Conservation (phyloP, 2,329 filamentous ascomycete species). For the Trichoderma gracile region DNA sequence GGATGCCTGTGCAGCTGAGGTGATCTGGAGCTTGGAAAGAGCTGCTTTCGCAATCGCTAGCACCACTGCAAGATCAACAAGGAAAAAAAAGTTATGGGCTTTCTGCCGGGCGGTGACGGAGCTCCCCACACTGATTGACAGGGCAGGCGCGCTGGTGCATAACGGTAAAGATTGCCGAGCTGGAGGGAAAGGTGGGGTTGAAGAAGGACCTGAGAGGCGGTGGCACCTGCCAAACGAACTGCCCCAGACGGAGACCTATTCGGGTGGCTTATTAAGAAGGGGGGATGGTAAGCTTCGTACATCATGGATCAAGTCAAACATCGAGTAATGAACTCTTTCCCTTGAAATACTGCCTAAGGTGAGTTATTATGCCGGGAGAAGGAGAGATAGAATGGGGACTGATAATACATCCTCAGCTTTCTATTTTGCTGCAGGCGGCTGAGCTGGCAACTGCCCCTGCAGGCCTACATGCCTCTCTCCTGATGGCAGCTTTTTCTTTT, state of each 20-base stretch:
- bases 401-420: not conserved
- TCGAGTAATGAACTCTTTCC: too few species aligned
- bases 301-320: too few species aligned
- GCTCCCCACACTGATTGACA: conserved; percentile 4
- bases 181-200: conserved; percentile 9
- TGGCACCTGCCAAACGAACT: conserved; percentile 12
- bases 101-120: conserved; percentile 16
- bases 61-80: too few species aligned
- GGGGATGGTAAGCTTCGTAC: not conserved
- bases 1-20: not conserved
- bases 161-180: conserved; percentile 11
- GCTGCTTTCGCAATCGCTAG: not conserved
- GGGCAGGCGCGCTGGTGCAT: conserved; percentile 1
- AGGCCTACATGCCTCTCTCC: too few species aligned
- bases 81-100: conserved; percentile 9
- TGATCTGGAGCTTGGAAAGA: not conserved
- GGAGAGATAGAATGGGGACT: not conserved
- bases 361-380: not conserved
- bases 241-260: not conserved
- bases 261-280: not conserved
- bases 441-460: too few species aligned
- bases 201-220: conserved; percentile 1
- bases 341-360: too few species aligned
- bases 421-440: too few species aligned
- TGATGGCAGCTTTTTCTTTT: too few species aligned